Percentiles rank a stretch among this genome's conserved stretches.
These are phyloP conservation scores for Cryptococcus deneoformans DNA, from an alignment of 1,284 basidiomycete genomes.

Conservation along the genomic window DNA sequence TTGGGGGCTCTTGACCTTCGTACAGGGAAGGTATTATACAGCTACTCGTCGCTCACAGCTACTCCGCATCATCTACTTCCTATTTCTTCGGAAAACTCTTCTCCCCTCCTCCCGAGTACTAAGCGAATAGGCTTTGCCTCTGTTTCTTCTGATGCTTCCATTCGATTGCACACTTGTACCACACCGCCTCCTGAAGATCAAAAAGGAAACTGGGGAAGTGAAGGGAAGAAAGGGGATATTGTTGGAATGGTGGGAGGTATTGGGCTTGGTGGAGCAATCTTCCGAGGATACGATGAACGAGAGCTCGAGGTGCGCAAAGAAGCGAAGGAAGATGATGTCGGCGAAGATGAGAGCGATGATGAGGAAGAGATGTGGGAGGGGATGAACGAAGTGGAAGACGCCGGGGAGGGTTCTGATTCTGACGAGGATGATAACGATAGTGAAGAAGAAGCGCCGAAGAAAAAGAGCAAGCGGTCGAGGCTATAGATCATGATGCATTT, in stretches of 20 bases:
- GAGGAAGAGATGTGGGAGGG: slow-evolving; percentile 50
- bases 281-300: slow-evolving; percentile 46
- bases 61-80: slow-evolving; percentile 39
- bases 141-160: slow-evolving; percentile 46
- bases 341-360: slow-evolving; percentile 31
- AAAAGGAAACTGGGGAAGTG: slow-evolving; percentile 58
- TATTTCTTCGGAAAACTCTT: slow-evolving; percentile 14
- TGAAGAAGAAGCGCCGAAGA: slow-evolving; percentile 8
- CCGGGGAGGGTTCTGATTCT: slow-evolving; percentile 10
- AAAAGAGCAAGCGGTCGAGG: slow-evolving; percentile 10
- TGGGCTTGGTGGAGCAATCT: slow-evolving; percentile 57
- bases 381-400: slow-evolving; percentile 32
- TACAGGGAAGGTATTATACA: slow-evolving; percentile 66
- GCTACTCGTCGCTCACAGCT: slow-evolving; percentile 55
- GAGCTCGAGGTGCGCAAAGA: slow-evolving; percentile 53
- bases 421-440: slow-evolving; percentile 9
- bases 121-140: slow-evolving; percentile 30
- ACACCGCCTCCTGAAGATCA: slow-evolving; percentile 55
- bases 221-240: slow-evolving; percentile 58
- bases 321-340: slow-evolving; percentile 30
- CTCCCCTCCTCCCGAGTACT: not conserved
- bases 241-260: slow-evolving; percentile 68
- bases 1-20: slow-evolving; percentile 71
- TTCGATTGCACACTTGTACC: slow-evolving; percentile 68
- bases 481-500: not conserved